Base-by-base conservation (phyloP, 129 eudicot species). In the Helichrysum umbraculigerum region DNA sequence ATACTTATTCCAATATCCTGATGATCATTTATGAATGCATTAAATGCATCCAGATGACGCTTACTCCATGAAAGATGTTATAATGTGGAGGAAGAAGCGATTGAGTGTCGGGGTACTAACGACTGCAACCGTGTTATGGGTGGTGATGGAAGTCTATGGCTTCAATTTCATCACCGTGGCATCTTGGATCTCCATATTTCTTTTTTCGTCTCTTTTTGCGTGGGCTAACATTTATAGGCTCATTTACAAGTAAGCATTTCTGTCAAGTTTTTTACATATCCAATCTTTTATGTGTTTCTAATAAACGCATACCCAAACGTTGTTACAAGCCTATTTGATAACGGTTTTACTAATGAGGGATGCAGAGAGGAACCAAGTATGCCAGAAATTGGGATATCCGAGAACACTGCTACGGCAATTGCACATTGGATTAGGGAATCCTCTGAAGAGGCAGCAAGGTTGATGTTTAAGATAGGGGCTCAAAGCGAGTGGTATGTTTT, bases 381-480 rank as follows among this genome's bases (percentile, higher is more conserved):
- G 86, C 70, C 85, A 8, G 84, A 81, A 28, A 17, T 86, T 16
- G 83, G 83, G 69, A 78, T 92, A 50, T 75, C 88, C 7, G 96
- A 92, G 72, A 52, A 76, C 65, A 69, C 77, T 5, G 79, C 83
- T 0, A 58, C 25, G 37, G 84, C 62, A 69, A 79, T 85, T 25
- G 88, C 83, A 0, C n/a, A 75, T 29, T 15, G 56, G 47, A 7
- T 85, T 0, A 79, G 73, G 29, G 74, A 44, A 58, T 47, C 39
- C 57, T 59, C 77, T 1, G 89, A 92, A 68, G 86, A 85, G 29
- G 85, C 44, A 1, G 30, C 77, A 17, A 79, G 85, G 47, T 85
- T 84, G 89, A 85, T 86, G 88, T 85, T 92, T 80, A 83, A 83
- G 50, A 79, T 90, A 34, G 85, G 95, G 41, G 87, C 82, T 3